phyloP scores from a whole-genome alignment of 108 stramenopile species.

The Cyclotella cryptica region DNA sequence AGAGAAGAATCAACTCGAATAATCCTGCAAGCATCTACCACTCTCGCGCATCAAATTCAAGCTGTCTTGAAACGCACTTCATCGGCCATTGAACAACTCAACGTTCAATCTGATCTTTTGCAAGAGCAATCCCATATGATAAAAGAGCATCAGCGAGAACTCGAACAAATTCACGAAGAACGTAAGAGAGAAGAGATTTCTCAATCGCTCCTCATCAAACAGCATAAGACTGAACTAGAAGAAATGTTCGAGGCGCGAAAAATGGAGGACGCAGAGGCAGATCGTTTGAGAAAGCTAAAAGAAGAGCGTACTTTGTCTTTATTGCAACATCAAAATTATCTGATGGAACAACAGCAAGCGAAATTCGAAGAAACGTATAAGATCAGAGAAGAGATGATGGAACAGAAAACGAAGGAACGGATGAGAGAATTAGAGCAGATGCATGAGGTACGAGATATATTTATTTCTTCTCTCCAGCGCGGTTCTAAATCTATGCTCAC shows the following conservation, averaged over 20 bases:
- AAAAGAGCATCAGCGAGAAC: slow-evolving; percentile 19
- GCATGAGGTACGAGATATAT: slow-evolving; percentile 5
- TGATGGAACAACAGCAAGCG: slow-evolving; percentile 22
- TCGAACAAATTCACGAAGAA: background rate
- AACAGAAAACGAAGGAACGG: slow-evolving; percentile 10
- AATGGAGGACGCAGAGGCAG: background rate
- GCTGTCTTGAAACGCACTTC: slow-evolving; percentile 12
- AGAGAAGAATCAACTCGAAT: slow-evolving; percentile 39
- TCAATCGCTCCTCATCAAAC: slow-evolving; percentile 2
- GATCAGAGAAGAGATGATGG: slow-evolving; percentile 8
- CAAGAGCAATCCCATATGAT: slow-evolving; percentile 17
- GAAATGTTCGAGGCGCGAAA: slow-evolving; percentile 4
- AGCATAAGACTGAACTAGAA: slow-evolving; percentile 3
- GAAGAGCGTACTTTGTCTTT: background rate
- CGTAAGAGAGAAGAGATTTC: slow-evolving; percentile 12
- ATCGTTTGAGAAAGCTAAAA: background rate
- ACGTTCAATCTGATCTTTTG: background rate
- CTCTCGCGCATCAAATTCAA: slow-evolving; percentile 33
- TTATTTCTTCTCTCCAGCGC: background rate
- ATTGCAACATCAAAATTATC: slow-evolving; percentile 22
- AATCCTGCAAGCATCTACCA: slow-evolving; percentile 34
- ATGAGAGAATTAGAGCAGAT: background rate
- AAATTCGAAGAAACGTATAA: slow-evolving; percentile 12
- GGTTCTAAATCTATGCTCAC: background rate
- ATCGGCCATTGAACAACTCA: slow-evolving; percentile 1